These are phyloP conservation scores for Dactylonectria estremocensis DNA, from an alignment of 2,329 filamentous ascomycete species.

Conservation along the genomic window DNA sequence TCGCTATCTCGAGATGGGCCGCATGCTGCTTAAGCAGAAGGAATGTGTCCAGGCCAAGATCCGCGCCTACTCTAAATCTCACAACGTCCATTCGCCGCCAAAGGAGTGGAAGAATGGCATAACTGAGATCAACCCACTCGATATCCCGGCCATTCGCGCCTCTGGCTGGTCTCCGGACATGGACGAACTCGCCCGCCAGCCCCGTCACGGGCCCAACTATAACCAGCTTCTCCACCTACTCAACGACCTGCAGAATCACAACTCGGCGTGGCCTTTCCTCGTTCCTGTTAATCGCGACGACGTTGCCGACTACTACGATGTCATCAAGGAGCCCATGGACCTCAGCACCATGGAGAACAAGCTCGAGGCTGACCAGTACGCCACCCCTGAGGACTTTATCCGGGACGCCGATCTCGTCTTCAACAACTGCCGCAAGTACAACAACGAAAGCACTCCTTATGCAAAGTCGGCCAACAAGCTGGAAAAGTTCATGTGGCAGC, in stretches of 20 bases:
- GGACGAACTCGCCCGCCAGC: conserved; percentile 95
- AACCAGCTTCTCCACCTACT: conserved; percentile 93
- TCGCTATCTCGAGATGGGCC: conserved; percentile 91
- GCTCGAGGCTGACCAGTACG: conserved; percentile 93
- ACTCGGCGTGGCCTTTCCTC: conserved; percentile 94
- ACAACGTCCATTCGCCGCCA: conserved; percentile 88
- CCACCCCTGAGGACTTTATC: conserved; percentile 92
- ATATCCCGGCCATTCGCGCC: conserved; percentile 88
- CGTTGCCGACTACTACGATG: conserved; percentile 98
- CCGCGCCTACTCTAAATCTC: conserved; percentile 88
- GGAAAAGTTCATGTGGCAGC: conserved; percentile 95
- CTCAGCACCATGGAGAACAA: conserved; percentile 95
- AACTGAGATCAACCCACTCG: conserved; percentile 84
- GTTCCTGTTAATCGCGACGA: conserved; percentile 95
- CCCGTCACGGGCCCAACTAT: conserved; percentile 96
- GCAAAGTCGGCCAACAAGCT: conserved; percentile 95
- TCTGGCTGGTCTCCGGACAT: conserved; percentile 98
- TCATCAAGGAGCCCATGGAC: conserved; percentile 99
- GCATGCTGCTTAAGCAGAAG: conserved; percentile 98
- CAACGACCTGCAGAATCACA: conserved; percentile 95
- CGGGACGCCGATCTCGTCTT: conserved; percentile 91
- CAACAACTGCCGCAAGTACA: conserved; percentile 95
- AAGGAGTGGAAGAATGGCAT: conserved; percentile 87
- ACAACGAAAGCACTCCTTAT: conserved; percentile 95
- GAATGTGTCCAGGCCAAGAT: conserved; percentile 97